Evolutionary conservation across 495 filamentous ascomycete genomes (phyloP).

Genomic region (Penicillium goetzii): DNA sequence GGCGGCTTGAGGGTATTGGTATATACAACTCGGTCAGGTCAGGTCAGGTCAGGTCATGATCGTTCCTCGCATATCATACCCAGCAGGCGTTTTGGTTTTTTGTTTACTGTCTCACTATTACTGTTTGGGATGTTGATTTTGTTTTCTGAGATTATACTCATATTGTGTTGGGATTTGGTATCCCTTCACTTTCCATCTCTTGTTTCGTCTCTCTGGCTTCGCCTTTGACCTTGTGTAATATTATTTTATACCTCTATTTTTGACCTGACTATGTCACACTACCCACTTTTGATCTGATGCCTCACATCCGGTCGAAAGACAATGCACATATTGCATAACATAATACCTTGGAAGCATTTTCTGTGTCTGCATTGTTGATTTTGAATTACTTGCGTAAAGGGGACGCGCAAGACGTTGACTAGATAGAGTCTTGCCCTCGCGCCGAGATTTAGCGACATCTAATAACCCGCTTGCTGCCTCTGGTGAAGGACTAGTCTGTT

Average conservation of each 20-base stretch:
- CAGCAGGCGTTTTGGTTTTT: slow-evolving; percentile 26
- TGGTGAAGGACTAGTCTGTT: background rate
- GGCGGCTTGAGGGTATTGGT: slow-evolving; percentile 21
- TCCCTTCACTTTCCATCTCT: background rate
- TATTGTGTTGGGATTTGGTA: background rate
- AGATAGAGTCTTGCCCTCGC: background rate
- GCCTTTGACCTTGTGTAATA: slow-evolving; percentile 4
- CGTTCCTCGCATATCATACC: slow-evolving; percentile 37
- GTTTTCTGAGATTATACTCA: background rate
- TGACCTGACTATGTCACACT: background rate
- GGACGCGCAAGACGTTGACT: background rate
- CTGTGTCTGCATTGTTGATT: background rate
- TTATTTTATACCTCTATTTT: background rate
- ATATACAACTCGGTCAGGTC: slow-evolving; percentile 25
- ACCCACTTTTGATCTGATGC: background rate
- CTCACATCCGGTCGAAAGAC: background rate
- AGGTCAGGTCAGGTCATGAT: slow-evolving; percentile 25
- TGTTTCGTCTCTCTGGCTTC: background rate
- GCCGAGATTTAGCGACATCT: background rate
- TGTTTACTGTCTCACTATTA: background rate
- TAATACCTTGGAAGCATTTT: background rate
- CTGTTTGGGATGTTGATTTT: background rate
- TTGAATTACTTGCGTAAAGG: background rate
- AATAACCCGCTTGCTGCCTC: background rate
- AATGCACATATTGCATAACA: slow-evolving; percentile 5